Percentiles rank a stretch among this genome's conserved stretches.
phyloP scores from a whole-genome alignment of 1,284 basidiomycete species.

The Cryptococcus sp. region DNA sequence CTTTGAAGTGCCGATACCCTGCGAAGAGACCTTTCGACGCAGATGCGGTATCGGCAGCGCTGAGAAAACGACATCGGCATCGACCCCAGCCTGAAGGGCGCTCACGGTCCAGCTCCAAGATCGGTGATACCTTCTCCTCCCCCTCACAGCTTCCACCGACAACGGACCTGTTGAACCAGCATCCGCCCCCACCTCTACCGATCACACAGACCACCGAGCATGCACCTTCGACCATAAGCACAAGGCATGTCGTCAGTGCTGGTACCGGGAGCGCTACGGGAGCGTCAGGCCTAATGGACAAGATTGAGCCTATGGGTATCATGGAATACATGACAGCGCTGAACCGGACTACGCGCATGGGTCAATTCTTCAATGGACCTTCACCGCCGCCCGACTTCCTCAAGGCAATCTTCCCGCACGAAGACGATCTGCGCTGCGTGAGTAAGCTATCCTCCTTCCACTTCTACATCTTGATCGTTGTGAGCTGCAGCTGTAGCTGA shows the following conservation, averaged over 20 bases:
- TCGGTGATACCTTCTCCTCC: too few relatives aligned
- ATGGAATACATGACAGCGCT: conserved; percentile 42
- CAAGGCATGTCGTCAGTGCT: too few relatives aligned
- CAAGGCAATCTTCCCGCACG: conserved; percentile 30
- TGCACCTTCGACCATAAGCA: too few relatives aligned
- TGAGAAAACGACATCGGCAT: conserved; percentile 25
- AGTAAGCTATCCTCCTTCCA: conserved; percentile 7
- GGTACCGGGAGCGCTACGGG: too few relatives aligned
- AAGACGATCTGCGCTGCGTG: conserved; percentile 42
- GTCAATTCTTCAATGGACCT: conserved; percentile 39
- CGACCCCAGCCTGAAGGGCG: too few relatives aligned
- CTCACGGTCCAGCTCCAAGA: too few relatives aligned
- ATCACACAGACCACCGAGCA: too few relatives aligned
- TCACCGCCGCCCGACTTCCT: conserved; percentile 44
- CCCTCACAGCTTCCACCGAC: too few relatives aligned
- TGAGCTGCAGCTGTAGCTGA: too few relatives aligned
- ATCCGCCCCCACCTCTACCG: too few relatives aligned
- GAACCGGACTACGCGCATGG: conserved; percentile 44
- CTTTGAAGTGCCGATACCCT: conserved; percentile 34
- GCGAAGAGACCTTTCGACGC: conserved; percentile 34
- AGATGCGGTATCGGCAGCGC: conserved; percentile 19
- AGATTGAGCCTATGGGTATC: conserved; percentile 9
- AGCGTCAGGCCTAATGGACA: too few relatives aligned
- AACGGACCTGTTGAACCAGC: too few relatives aligned
- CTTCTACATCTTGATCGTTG: not conserved